phyloP scores from a whole-genome alignment of 768 basidiomycete genomes.

The Polyporus arcularius region DNA sequence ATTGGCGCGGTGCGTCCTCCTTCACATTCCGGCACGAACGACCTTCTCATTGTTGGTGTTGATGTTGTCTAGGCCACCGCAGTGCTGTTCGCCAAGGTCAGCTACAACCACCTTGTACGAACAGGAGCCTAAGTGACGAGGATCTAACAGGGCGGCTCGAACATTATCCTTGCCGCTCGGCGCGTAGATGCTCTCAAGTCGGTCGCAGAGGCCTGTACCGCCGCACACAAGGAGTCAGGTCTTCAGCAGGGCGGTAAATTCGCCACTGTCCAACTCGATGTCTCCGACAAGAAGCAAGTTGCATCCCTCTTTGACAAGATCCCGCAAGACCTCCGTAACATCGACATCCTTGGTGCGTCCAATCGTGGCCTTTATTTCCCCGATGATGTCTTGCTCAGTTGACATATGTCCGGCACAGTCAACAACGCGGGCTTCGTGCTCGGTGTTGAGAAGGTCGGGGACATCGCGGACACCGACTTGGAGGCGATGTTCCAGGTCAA shows the following conservation, averaged over 20 bases:
- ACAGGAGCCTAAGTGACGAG: background rate
- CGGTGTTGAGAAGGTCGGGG: conserved; percentile 85
- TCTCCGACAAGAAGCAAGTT: conserved; percentile 75
- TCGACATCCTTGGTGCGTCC: conserved; percentile 80
- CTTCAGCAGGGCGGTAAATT: conserved; percentile 79
- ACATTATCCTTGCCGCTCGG: conserved; percentile 83
- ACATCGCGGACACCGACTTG: conserved; percentile 73
- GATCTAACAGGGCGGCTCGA: conserved; percentile 70
- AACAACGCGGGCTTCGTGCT: conserved; percentile 90
- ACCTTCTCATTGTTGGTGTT: background rate
- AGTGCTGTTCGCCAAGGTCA: conserved; percentile 85
- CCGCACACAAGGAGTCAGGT: conserved; percentile 74
- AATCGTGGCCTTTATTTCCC: background rate
- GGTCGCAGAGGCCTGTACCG: conserved; percentile 66
- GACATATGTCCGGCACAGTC: conserved; percentile 40
- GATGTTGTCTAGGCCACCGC: conserved; percentile 68
- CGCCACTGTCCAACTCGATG: conserved; percentile 70
- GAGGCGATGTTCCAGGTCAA: conserved; percentile 57
- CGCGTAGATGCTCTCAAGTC: conserved; percentile 68
- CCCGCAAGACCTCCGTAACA: conserved; percentile 63
- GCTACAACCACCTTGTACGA: background rate
- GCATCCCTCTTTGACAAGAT: conserved; percentile 70
- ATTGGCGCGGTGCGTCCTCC: conserved; percentile 75
- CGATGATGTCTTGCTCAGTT: background rate
- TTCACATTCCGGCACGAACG: background rate